Percentiles rank a stretch among this genome's conserved stretches.
Conservation (phyloP, 345 rosid species). For the Limnanthes douglasii region DNA sequence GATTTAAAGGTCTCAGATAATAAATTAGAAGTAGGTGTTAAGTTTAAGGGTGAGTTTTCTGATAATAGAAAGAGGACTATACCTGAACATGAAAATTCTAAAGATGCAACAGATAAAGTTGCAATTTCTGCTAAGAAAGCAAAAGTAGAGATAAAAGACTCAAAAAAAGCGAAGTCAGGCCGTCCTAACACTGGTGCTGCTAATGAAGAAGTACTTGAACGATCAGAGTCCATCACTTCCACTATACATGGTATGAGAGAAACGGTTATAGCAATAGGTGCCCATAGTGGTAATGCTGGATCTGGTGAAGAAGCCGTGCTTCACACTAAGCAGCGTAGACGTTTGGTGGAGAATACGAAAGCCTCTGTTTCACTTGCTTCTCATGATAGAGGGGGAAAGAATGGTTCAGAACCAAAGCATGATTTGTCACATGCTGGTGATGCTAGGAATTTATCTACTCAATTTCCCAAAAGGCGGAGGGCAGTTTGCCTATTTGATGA, state of each 20-base stretch:
- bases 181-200: slow-evolving; percentile 15
- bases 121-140: slow-evolving; percentile 32
- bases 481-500: slow-evolving; percentile 55
- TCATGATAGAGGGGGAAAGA: slow-evolving; percentile 25
- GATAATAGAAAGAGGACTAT: slow-evolving; percentile 24
- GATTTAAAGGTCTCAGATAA: slow-evolving; percentile 15
- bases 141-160: slow-evolving; percentile 21
- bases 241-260: slow-evolving; percentile 17
- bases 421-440: slow-evolving; percentile 14
- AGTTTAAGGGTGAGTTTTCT: slow-evolving; percentile 13
- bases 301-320: slow-evolving; percentile 49
- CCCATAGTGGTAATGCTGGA: slow-evolving; percentile 19
- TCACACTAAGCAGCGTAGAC: slow-evolving; percentile 34
- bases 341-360: slow-evolving; percentile 48
- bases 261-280: slow-evolving; percentile 27
- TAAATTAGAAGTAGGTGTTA: slow-evolving; percentile 9
- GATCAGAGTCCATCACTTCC: slow-evolving; percentile 11
- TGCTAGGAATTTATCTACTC: too few species aligned
- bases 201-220: slow-evolving; percentile 19
- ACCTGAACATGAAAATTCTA: slow-evolving; percentile 25
- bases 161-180: slow-evolving; percentile 15
- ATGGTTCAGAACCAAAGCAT: slow-evolving; percentile 20
- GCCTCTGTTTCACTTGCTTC: slow-evolving; percentile 27
- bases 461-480: slow-evolving; percentile 49
- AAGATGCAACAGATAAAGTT: slow-evolving; percentile 18